These are phyloP conservation scores for Scutellaria minor DNA, from an alignment of 257 asterid species.

Conservation along the genomic window DNA sequence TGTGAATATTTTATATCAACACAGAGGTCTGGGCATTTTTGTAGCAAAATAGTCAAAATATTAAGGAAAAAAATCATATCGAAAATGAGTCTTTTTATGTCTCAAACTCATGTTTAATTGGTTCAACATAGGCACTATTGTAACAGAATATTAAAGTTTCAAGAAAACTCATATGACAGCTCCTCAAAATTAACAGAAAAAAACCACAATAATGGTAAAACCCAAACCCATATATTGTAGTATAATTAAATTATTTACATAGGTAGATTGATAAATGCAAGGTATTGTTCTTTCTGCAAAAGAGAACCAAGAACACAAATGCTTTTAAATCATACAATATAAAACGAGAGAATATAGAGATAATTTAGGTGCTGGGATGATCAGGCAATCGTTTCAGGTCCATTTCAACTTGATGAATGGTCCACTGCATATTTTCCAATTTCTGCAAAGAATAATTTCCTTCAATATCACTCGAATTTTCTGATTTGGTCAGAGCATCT, in stretches of 20 bases:
- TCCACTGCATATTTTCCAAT: conserved; percentile 95
- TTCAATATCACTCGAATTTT: not conserved
- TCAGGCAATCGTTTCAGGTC: conserved; percentile 87
- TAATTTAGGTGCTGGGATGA: conserved; percentile 48
- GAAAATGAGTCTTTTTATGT: too few species aligned
- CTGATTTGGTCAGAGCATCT: conserved; percentile 8
- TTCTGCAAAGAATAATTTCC: conserved; percentile 56
- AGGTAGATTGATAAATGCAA: not conserved
- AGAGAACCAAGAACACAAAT: conserved; percentile 12
- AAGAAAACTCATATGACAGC: not conserved
- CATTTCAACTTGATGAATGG: conserved; percentile 97
- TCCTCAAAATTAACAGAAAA: conserved; percentile 4
- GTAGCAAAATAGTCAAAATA: too few species aligned
- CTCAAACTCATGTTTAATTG: too few species aligned
- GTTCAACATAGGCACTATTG: too few species aligned
- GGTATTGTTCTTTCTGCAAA: not conserved
- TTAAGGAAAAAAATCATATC: too few species aligned
- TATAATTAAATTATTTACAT: conserved; percentile 27
- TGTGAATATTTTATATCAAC: too few species aligned
- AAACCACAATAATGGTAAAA: not conserved
- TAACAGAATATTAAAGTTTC: too few species aligned
- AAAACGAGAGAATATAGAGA: conserved; percentile 6
- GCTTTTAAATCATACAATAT: conserved; percentile 3
- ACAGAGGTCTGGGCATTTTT: too few species aligned
- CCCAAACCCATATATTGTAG: not conserved